Evolutionary conservation across 495 filamentous ascomycete genomes (phyloP), one percentile per base, ranked within the genome.

Genomic region (Penicillium flavigenum): DNA sequence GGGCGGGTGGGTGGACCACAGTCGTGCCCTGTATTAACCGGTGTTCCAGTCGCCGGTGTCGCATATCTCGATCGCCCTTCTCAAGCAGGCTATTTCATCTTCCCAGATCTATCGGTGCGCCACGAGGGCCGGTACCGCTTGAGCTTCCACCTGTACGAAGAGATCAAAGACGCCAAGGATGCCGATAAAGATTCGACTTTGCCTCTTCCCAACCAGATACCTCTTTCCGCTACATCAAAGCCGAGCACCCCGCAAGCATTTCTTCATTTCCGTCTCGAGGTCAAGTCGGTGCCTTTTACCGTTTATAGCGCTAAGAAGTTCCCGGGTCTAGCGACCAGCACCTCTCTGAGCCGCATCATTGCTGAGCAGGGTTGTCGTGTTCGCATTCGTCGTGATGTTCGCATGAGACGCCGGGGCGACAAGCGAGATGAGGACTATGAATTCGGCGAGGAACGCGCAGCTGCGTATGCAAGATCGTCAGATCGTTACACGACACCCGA

Each of bases 261-360:
- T 58, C 70, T 78, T 47, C 79, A 86, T 51, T 88, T 88, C 70
- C 81, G 95, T n/a, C 78, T 97, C 74, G 91, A 96, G 67, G 89
- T 97, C 56, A 91, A 95, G 73, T 95, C 92, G 0, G 73, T 79
- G 20, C 87, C 90, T 2, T 98, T 98, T 68, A 85, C 80, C 6
- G 95, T 98, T 10, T 98, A 86, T 77, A 96, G 92, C 63, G 94
- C 94, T 24, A 98, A 98, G 85, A 98, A 97, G 77, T 98, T 98
- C 77, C 94, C 94, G 38, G 94, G 94, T 11, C 76, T 98, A 62
- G 86, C 90, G 2, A 92, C 94, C 72, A 96, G 91, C 72, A 98
- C 94, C 0, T 76, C 81, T 5, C 78, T 98, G 36, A 97, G 93
- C 65, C 87, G 92, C 44, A 86, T 89, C 39, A 92, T 98, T 55